These are phyloP conservation scores for Saturnispora zaruensis DNA, from an alignment of 805 yeast species.

Conservation along the genomic window DNA sequence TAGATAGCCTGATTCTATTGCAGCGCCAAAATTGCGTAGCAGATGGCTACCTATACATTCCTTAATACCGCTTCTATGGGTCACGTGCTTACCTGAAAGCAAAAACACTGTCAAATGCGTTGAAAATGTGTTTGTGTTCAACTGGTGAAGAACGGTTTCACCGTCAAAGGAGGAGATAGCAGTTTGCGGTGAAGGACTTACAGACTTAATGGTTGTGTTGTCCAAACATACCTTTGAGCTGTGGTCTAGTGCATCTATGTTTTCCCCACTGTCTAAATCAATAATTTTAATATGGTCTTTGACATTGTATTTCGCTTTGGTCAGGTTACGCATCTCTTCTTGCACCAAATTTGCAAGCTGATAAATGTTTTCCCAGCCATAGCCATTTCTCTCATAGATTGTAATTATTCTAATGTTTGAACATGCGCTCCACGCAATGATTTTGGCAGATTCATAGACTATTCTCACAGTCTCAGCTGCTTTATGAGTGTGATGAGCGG, in stretches of 20 bases:
- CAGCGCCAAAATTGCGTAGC: not conserved
- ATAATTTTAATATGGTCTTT: constrained; percentile 21
- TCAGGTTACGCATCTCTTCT: constrained; percentile 20
- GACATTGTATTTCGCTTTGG: constrained; percentile 11
- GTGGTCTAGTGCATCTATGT: constrained; percentile 1
- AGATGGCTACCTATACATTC: not conserved
- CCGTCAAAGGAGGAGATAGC: not conserved
- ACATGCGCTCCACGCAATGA: constrained; percentile 25
- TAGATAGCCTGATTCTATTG: not conserved
- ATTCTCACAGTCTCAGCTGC: constrained; percentile 36
- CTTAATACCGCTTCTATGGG: not conserved
- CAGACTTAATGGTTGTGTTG: not conserved
- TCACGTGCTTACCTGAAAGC: constrained; percentile 10
- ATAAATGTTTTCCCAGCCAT: constrained; percentile 24
- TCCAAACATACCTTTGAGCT: not conserved
- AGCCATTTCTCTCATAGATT: constrained; percentile 24
- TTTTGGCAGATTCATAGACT: constrained; percentile 29
- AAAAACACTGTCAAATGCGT: constrained; percentile 15
- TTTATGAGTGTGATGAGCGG: constrained; percentile 31
- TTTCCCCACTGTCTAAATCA: constrained; percentile 13
- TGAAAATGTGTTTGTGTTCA: not conserved
- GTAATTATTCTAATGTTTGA: constrained; percentile 20
- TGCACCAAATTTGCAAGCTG: constrained; percentile 21
- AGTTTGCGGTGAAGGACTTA: constrained; percentile 1
- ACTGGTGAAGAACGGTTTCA: not conserved